Base-by-base conservation (phyloP, 306 rosid species). In the Prunus campanulata region DNA sequence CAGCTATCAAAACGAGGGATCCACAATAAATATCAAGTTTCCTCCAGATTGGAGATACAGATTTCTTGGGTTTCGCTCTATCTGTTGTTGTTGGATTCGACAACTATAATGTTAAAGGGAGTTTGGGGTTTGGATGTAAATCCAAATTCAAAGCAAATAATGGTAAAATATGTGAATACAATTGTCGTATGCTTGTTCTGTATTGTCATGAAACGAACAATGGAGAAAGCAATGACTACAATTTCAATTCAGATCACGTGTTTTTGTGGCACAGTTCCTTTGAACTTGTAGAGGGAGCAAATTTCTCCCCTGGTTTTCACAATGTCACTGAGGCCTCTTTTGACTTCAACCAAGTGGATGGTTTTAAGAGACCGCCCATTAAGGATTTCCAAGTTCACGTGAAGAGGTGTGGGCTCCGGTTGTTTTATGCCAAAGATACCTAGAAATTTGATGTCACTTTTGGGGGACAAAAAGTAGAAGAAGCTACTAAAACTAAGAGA, bases 31-130 rank as follows among this genome's bases (percentile, higher is more conserved):
- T 57, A 25, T 68, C 57, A 18, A 10, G 49, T 67, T 77, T 44
- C 67, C 74, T 67, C 18, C 15, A 12, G 0, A 24, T 24, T 51
- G 42, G 55, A 19, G 22, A 66, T 15, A 19, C 22, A 39, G 16
- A 65, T 44, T 35, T 76, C 42, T 2, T 66, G 54, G 66, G 79
- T 5, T 35, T 76, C 15, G 79, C 35, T 66, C 12, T 66, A 3
- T 65, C 55, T 16, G 47, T 15, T 66, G 20, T 76, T 39, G 66
- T 51, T 22, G 5, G 7, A 8, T 20, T 64, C 1, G n/a, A 27
- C 19, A 52, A 46, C 27, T 13, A 10, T 59, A 29, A 12, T 52
- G n/a, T 52, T 52, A 8, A 52, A 52, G 9, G 6, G 19, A n/a
- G 22, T 15, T 52, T 52, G 22, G 10, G 2, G 24, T 2, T 64